These are phyloP conservation scores for Pyronema domesticum DNA, from an alignment of 495 filamentous ascomycete species.

Conservation along the genomic window DNA sequence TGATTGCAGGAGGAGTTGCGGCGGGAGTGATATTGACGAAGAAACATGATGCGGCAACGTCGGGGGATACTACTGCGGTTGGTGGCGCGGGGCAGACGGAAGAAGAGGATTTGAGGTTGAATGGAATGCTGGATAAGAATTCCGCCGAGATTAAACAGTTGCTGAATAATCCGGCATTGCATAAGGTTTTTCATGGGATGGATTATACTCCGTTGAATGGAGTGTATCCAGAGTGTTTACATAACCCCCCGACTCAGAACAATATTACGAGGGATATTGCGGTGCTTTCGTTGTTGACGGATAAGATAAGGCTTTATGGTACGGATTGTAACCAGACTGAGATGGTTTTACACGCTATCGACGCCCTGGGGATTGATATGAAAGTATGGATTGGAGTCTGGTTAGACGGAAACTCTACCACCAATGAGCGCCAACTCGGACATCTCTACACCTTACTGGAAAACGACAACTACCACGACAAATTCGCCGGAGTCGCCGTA, in stretches of 20 bases:
- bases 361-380: constrained; percentile 53
- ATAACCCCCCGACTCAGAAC: constrained; percentile 68
- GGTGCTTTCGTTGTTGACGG: constrained; percentile 78
- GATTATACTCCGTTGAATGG: constrained; percentile 88
- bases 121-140: constrained; percentile 54
- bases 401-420: constrained; percentile 70
- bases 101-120: constrained; percentile 31
- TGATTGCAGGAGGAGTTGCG: constrained; percentile 59
- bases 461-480: constrained; percentile 37
- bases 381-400: constrained; percentile 95
- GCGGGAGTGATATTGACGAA: constrained; percentile 48
- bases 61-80: constrained; percentile 9
- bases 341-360: constrained; percentile 75
- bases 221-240: constrained; percentile 72
- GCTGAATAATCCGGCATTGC: constrained; percentile 60
- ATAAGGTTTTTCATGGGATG: constrained; percentile 92
- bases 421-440: constrained; percentile 59
- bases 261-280: constrained; percentile 87
- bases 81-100: constrained; percentile 17
- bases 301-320: constrained; percentile 77
- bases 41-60: constrained; percentile 11
- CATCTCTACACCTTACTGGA: constrained; percentile 71
- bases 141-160: constrained; percentile 63
- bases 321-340: constrained; percentile 97
- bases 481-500: constrained; percentile 72